phyloP scores from a whole-genome alignment of 2,329 filamentous ascomycete genomes.

The Sporothrix brunneoviolacea region DNA sequence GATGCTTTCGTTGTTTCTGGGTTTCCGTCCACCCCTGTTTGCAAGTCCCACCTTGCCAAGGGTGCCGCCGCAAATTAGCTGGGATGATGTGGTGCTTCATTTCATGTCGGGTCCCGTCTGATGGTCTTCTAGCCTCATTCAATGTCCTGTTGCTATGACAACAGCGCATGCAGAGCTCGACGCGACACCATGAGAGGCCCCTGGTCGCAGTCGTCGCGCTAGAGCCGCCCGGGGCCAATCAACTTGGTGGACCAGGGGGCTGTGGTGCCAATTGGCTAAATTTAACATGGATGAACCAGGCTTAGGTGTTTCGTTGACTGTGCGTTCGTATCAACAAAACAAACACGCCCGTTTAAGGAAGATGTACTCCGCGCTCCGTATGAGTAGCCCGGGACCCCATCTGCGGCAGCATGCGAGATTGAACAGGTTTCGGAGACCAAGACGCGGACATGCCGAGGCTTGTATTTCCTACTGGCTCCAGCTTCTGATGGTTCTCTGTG shows the following conservation, averaged over 20 bases:
- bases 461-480: neutral
- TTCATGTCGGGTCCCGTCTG: constrained; percentile 1
- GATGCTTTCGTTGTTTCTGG: neutral
- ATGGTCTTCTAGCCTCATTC: neutral
- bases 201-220: neutral
- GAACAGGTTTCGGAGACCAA: neutral
- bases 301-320: too few species aligned
- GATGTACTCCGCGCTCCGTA: too few species aligned
- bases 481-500: constrained; percentile 1
- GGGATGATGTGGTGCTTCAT: constrained; percentile 13
- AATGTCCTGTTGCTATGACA: constrained; percentile 12
- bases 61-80: constrained; percentile 13
- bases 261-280: constrained; percentile 3
- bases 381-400: neutral
- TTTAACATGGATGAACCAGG: neutral
- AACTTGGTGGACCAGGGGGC: constrained; percentile 3
- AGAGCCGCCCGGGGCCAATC: constrained; percentile 3
- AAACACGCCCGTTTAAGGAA: neutral
- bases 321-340: neutral
- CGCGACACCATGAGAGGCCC: constrained; percentile 2
- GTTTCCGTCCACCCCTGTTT: neutral
- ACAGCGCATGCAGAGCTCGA: neutral
- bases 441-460: constrained; percentile 4
- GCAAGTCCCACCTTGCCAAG: constrained; percentile 9
- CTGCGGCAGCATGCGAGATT: neutral